Percentiles rank a stretch among this genome's conserved stretches.
Conservation (phyloP, 768 basidiomycete species). For the Boletus insuetus region DNA sequence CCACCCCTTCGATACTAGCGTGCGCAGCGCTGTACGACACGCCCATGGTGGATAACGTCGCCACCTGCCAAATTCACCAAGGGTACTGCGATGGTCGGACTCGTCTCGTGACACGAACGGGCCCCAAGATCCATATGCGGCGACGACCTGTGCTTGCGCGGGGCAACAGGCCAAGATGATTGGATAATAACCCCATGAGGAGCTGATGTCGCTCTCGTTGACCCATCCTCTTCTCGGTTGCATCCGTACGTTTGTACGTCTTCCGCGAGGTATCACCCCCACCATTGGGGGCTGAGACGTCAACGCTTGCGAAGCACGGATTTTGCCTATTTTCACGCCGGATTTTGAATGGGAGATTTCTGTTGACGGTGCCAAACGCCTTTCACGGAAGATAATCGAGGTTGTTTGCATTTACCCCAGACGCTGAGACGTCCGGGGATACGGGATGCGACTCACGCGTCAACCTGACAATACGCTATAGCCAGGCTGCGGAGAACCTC, state of each 20-base stretch:
- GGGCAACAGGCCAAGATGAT: neutral
- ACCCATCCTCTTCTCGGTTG: too few species aligned
- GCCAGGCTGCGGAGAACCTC: neutral
- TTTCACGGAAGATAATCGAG: conserved; percentile 1
- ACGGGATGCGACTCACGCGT: neutral
- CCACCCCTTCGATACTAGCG: too few species aligned
- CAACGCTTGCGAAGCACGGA: neutral
- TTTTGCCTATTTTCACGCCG: neutral
- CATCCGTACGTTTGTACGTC: too few species aligned
- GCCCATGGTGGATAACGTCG: neutral
- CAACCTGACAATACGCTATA: neutral
- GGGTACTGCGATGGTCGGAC: neutral
- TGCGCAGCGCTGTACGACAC: too few species aligned
- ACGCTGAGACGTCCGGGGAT: neutral
- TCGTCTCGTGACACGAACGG: neutral
- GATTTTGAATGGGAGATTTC: neutral
- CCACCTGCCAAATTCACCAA: neutral
- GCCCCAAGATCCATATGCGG: too few species aligned
- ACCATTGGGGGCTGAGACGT: neutral
- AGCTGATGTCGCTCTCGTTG: too few species aligned
- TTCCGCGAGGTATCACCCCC: too few species aligned
- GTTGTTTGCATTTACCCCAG: conserved; percentile 3
- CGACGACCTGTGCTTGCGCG: neutral
- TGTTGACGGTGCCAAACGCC: neutral
- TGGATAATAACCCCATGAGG: neutral